phyloP scores from a whole-genome alignment of 371 early-diverging fungal species.

The Thermomucor indicae-seudaticae region DNA sequence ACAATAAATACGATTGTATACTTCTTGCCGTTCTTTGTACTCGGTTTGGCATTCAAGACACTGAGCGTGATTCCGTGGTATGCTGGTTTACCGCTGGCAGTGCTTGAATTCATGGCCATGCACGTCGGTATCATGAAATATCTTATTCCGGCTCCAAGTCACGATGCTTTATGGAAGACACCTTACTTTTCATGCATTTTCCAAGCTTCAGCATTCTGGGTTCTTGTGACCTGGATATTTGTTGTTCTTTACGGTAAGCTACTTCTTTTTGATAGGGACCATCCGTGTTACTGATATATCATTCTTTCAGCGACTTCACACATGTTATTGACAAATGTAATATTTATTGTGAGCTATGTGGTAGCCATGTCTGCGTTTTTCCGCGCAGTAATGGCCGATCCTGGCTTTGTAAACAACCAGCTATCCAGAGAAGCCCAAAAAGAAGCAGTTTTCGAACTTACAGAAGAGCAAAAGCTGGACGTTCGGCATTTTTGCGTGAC shows the following conservation, averaged over 20 bases:
- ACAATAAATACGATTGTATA: slow-evolving; percentile 58
- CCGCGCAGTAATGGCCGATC: slow-evolving; percentile 69
- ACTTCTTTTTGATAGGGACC: neutral
- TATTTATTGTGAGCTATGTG: slow-evolving; percentile 55
- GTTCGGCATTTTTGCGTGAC: slow-evolving; percentile 79
- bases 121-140: slow-evolving; percentile 61
- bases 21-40: slow-evolving; percentile 62
- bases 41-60: slow-evolving; percentile 56
- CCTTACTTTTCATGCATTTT: slow-evolving; percentile 86
- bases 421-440: slow-evolving; percentile 39
- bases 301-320: slow-evolving; percentile 55
- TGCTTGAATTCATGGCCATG: slow-evolving; percentile 47
- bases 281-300: slow-evolving; percentile 19
- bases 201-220: slow-evolving; percentile 75
- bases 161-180: slow-evolving; percentile 61
- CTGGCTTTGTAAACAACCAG: slow-evolving; percentile 73
- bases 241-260: slow-evolving; percentile 28
- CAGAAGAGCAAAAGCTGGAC: slow-evolving; percentile 68
- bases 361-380: slow-evolving; percentile 70
- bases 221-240: slow-evolving; percentile 58
- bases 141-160: slow-evolving; percentile 51
- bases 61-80: slow-evolving; percentile 74
- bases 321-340: slow-evolving; percentile 54
- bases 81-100: slow-evolving; percentile 63
- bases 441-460: slow-evolving; percentile 59